These are phyloP conservation scores for Ceratocystis ficicola DNA, from an alignment of 2,329 filamentous ascomycete genomes.

Conservation along the genomic window DNA sequence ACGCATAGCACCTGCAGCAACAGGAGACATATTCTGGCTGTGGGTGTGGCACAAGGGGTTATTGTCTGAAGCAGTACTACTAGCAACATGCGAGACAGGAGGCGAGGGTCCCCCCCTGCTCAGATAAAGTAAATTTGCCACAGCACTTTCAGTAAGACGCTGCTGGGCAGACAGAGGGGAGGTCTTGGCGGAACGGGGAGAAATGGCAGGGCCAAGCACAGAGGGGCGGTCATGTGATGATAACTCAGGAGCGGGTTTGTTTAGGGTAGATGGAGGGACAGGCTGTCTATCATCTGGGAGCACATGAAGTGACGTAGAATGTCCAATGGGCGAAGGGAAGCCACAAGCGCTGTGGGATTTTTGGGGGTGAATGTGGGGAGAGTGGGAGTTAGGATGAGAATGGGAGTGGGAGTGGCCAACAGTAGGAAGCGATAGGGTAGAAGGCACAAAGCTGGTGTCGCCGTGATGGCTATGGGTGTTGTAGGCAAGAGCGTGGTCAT, in stretches of 20 bases:
- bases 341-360: neutral
- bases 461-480: neutral
- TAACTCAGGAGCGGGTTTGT: neutral
- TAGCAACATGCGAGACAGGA: conserved; percentile 20
- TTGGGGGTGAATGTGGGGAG: neutral
- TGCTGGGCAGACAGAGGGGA: conserved; percentile 27
- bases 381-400: neutral
- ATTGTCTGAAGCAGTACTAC: conserved; percentile 16
- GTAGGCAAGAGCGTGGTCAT: neutral
- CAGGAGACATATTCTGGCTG: neutral
- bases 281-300: conserved; percentile 24
- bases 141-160: conserved; percentile 28
- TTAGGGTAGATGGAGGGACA: conserved; percentile 13
- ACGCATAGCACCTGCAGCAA: conserved; percentile 12
- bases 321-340: conserved; percentile 12
- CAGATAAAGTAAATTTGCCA: conserved; percentile 30
- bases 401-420: conserved; percentile 7
- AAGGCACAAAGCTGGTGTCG: neutral
- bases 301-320: conserved; percentile 18
- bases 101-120: conserved; percentile 26
- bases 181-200: neutral
- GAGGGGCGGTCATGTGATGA: neutral
- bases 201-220: neutral
- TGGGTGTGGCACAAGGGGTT: conserved; percentile 4
- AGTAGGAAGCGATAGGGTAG: neutral